phyloP scores from a whole-genome alignment of 345 rosid genomes.

The Bruguiera parviflora region DNA sequence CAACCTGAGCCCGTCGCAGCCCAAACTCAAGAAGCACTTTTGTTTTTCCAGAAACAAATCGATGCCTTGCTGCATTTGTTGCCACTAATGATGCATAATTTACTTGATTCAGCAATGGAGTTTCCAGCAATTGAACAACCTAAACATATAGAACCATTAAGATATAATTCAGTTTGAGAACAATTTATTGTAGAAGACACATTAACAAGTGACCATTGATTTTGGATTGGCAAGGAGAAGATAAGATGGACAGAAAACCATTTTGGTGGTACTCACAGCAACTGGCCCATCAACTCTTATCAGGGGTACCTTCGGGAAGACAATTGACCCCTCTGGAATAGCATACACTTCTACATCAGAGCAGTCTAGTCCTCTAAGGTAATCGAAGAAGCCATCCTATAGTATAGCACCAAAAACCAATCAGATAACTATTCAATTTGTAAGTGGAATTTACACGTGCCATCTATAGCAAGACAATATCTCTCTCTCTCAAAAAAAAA shows the following conservation, averaged over 20 bases:
- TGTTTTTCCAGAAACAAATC: constrained; percentile 88
- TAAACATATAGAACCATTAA: constrained; percentile 18
- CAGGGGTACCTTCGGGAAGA: constrained; percentile 94
- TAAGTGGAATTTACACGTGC: background rate
- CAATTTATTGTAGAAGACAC: background rate
- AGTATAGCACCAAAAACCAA: constrained; percentile 5
- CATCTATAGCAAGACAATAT: background rate
- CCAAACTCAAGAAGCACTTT: constrained; percentile 88
- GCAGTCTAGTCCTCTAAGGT: constrained; percentile 80
- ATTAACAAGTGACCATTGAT: no score
- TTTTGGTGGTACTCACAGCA: constrained; percentile 61
- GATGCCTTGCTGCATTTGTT: constrained; percentile 94
- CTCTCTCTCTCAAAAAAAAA: background rate
- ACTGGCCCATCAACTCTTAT: constrained; percentile 90
- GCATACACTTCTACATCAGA: constrained; percentile 89
- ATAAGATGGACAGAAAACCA: background rate
- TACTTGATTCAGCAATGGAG: constrained; percentile 80
- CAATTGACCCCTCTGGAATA: constrained; percentile 79
- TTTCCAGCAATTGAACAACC: constrained; percentile 95
- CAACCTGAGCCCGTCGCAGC: constrained; percentile 96
- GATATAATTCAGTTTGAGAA: background rate
- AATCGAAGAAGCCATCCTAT: constrained; percentile 78
- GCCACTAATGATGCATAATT: constrained; percentile 89
- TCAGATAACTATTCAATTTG: constrained; percentile 15
- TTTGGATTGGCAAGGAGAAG: background rate